These are phyloP conservation scores for Bassia scoparia DNA, from an alignment of 148 eudicot species.

Conservation along the genomic window DNA sequence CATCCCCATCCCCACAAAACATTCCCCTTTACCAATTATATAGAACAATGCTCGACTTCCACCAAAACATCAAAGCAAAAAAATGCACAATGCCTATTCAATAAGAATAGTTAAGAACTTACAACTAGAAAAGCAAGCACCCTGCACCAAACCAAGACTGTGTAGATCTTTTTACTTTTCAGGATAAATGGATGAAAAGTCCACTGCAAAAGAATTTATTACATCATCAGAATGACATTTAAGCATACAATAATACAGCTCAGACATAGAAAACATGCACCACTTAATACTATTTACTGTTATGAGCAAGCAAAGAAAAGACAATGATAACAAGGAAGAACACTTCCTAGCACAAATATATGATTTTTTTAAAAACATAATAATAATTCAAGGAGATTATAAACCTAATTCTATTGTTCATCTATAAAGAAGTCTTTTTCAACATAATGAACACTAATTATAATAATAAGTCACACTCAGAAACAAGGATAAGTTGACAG, in stretches of 20 bases:
- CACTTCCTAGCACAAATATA: background rate
- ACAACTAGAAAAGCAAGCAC: constrained; percentile 87
- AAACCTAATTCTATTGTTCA: constrained; percentile 1
- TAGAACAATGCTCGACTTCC: background rate
- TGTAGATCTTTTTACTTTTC: constrained; percentile 89
- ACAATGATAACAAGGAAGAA: background rate
- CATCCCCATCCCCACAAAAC: too few species aligned
- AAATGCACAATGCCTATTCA: background rate
- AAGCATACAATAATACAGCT: background rate
- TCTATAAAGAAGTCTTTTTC: background rate
- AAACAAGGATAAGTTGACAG: background rate
- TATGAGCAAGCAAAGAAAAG: too few species aligned
- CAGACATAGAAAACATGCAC: too few species aligned
- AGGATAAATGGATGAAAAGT: constrained; percentile 93
- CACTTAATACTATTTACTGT: too few species aligned
- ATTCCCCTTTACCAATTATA: too few species aligned
- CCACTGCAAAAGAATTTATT: constrained; percentile 59
- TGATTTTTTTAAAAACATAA: too few species aligned
- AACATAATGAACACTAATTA: background rate
- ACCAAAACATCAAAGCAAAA: background rate
- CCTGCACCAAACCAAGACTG: constrained; percentile 97
- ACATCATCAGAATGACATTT: constrained; percentile 1
- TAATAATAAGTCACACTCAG: background rate
- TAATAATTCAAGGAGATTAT: background rate
- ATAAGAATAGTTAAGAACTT: constrained; percentile 31